Evolutionary conservation across 2,329 filamentous ascomycete species (phyloP).

Genomic region (Byssoonygena ceratinophila): DNA sequence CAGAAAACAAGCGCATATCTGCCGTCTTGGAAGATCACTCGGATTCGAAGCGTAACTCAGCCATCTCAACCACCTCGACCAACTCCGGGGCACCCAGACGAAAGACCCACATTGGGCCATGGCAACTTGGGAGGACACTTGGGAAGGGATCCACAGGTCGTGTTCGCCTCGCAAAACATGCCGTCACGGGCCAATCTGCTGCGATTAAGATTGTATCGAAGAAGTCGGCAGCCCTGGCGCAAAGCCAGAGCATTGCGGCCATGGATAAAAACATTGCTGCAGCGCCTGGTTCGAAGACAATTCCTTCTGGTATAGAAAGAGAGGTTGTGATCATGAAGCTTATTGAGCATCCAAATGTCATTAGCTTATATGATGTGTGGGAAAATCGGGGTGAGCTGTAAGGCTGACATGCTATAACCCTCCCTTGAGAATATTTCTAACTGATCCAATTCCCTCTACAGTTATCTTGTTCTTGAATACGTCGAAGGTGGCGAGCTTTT

Average conservation of each 20-base stretch:
- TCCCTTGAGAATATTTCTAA: constrained; percentile 19
- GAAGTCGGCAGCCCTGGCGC: constrained; percentile 63
- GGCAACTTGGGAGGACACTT: constrained; percentile 80
- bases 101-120: constrained; percentile 78
- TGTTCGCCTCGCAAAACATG: constrained; percentile 76
- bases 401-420: constrained; percentile 33
- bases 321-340: constrained; percentile 97
- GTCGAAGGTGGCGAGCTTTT: constrained; percentile 79
- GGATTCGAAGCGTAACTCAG: constrained; percentile 42
- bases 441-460: constrained; percentile 32
- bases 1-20: constrained; percentile 42
- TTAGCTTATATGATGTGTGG: constrained; percentile 93
- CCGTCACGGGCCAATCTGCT: constrained; percentile 64
- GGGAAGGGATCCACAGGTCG: constrained; percentile 83
- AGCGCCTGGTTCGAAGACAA: constrained; percentile 53
- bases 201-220: constrained; percentile 95
- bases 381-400: constrained; percentile 92
- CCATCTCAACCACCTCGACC: constrained; percentile 47
- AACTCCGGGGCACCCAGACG: constrained; percentile 45
- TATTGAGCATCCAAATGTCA: constrained; percentile 88
- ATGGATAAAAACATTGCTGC: constrained; percentile 60
- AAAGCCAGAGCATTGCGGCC: constrained; percentile 74
- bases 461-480: constrained; percentile 89
- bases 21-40: constrained; percentile 40
- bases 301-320: constrained; percentile 81